A percentile compares a stretch with the other conserved stretches of the same genome.
phyloP scores from a whole-genome alignment of 345 rosid genomes.

The Limnanthes douglasii region DNA sequence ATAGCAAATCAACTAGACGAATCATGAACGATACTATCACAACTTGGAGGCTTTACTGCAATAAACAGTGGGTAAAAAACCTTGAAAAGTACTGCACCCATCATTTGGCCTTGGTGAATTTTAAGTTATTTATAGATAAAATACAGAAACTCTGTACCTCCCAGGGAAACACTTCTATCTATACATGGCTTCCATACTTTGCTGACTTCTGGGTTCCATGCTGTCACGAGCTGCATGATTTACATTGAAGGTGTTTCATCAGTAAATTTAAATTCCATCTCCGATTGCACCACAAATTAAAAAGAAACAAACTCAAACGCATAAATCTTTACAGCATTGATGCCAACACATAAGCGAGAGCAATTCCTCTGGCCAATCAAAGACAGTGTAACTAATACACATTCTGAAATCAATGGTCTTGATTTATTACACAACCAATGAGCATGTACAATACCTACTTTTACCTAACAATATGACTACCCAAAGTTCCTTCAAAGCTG shows the following conservation, averaged over 20 bases:
- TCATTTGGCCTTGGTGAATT: background rate
- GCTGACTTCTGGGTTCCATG: constrained; percentile 43
- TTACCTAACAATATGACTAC: too few relatives aligned
- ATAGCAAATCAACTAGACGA: background rate
- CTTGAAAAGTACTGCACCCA: background rate
- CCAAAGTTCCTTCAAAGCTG: too few relatives aligned
- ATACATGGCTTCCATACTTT: constrained; percentile 64
- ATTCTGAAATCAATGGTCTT: too few relatives aligned
- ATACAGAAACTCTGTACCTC: constrained; percentile 31
- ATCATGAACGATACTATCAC: background rate
- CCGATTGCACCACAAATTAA: background rate
- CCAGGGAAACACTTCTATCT: constrained; percentile 22
- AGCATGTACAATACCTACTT: too few relatives aligned
- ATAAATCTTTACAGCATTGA: too few relatives aligned
- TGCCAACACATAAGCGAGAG: too few relatives aligned
- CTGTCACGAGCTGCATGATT: constrained; percentile 42
- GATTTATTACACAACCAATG: too few relatives aligned
- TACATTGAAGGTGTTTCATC: constrained; percentile 3
- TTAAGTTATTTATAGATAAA: background rate
- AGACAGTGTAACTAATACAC: too few relatives aligned
- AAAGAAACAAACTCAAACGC: background rate
- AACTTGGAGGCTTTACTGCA: background rate
- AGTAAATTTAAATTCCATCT: constrained; percentile 8
- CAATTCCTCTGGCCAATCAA: too few relatives aligned
- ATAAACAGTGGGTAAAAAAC: background rate